A percentile compares a stretch with the other conserved stretches of the same genome.
These are phyloP conservation scores for Aristolochia californica DNA, from an alignment of 164 flowering plant genomes.

Conservation along the genomic window DNA sequence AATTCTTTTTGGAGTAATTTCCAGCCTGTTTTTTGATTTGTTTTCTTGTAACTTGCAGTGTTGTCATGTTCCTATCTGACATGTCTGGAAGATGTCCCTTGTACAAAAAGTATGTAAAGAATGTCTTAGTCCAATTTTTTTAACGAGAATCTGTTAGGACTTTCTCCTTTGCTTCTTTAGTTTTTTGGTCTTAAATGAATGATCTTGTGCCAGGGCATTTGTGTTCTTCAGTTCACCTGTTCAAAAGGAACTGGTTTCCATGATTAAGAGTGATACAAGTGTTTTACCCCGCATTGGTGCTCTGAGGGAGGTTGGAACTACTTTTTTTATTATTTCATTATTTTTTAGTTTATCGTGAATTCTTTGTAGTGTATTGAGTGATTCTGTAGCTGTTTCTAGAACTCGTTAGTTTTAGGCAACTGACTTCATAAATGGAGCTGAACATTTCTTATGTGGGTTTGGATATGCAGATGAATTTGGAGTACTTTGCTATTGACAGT, in stretches of 20 bases:
- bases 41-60: conserved; percentile 30
- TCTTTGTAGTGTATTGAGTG: no score
- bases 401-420: neutral
- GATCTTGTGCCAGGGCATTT: conserved; percentile 56
- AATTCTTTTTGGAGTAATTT: neutral
- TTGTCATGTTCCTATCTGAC: conserved; percentile 85
- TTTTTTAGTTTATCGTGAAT: conserved; percentile 1
- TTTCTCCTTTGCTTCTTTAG: neutral
- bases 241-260: conserved; percentile 62
- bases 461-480: conserved; percentile 89
- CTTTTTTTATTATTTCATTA: neutral
- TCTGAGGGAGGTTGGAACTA: conserved; percentile 63
- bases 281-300: conserved; percentile 89
- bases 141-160: neutral
- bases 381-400: neutral
- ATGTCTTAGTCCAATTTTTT: neutral
- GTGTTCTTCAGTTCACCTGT: conserved; percentile 89
- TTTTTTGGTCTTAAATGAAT: neutral
- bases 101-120: conserved; percentile 72
- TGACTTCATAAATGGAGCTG: no score
- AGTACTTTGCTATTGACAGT: conserved; percentile 87
- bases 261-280: conserved; percentile 71
- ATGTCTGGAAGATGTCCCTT: conserved; percentile 89
- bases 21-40: neutral
- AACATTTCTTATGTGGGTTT: conserved; percentile 8